Conservation (phyloP, 306 rosid species). For the Citrullus mucosospermus region DNA sequence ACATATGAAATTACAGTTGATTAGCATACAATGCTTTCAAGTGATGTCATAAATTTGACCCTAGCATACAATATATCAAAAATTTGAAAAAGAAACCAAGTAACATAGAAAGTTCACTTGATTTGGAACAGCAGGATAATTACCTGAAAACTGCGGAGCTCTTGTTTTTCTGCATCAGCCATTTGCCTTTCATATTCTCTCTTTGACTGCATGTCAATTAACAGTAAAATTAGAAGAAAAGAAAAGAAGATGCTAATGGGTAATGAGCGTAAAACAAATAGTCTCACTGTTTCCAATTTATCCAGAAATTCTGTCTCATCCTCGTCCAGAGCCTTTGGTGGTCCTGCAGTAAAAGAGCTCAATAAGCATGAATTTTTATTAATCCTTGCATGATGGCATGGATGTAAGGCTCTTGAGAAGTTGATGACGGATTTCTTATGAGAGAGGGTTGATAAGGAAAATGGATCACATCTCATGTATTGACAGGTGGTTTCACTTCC, state of each 20-base stretch:
- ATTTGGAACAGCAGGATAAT: conserved; percentile 6
- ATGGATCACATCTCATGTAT: too few species aligned
- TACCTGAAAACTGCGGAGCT: conserved; percentile 68
- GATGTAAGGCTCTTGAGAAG: not conserved
- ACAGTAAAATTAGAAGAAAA: not conserved
- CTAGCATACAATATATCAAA: not conserved
- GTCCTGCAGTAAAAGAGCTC: conserved; percentile 34
- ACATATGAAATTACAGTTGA: not conserved
- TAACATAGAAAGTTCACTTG: not conserved
- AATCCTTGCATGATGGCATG: not conserved
- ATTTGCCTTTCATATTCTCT: conserved; percentile 65
- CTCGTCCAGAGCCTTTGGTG: conserved; percentile 93
- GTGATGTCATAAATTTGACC: not conserved
- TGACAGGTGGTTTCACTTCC: too few species aligned
- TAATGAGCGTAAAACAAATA: not conserved
- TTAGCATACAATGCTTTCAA: not conserved
- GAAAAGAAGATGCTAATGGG: not conserved
- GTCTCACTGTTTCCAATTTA: conserved; percentile 41
- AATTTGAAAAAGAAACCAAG: not conserved
- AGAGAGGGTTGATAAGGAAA: too few species aligned
- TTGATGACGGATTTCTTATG: too few species aligned
- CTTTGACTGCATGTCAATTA: conserved; percentile 35
- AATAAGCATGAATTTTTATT: not conserved
- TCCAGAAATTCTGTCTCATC: conserved; percentile 95
- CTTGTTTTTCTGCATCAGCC: conserved; percentile 66